These are phyloP conservation scores for Neonectria punicea DNA, from an alignment of 2,329 filamentous ascomycete genomes.

Conservation along the genomic window DNA sequence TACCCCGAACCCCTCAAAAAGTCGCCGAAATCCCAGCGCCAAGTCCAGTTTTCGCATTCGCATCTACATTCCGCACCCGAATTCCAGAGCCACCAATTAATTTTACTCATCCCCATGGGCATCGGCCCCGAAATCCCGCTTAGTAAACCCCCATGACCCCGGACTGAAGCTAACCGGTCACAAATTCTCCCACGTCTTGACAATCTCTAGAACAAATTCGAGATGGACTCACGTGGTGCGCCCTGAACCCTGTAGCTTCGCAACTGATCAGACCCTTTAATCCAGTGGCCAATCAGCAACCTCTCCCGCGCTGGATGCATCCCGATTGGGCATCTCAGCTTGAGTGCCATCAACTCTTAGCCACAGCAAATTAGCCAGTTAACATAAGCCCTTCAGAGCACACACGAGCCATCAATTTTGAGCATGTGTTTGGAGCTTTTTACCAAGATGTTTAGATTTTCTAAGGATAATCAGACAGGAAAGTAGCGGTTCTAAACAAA, in stretches of 20 bases:
- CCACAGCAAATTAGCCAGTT: background rate
- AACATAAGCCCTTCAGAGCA: background rate
- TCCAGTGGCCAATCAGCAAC: background rate
- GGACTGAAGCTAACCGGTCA: background rate
- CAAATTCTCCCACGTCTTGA: background rate
- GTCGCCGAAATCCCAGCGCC: background rate
- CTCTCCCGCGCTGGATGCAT: background rate
- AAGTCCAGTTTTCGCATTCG: background rate
- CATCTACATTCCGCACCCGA: background rate
- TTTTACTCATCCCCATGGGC: no score
- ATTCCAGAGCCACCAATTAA: background rate
- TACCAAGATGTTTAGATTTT: background rate
- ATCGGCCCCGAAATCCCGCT: background rate
- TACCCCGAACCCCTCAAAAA: background rate
- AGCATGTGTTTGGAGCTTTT: background rate
- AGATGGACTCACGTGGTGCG: background rate
- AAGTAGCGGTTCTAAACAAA: background rate
- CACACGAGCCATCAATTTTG: background rate
- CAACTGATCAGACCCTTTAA: background rate
- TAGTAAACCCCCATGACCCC: background rate
- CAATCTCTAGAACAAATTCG: background rate
- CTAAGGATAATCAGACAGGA: background rate
- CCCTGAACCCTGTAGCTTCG: background rate
- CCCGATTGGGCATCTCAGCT: constrained; percentile 1
- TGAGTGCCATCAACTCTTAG: background rate